Percentiles rank a stretch among this genome's conserved stretches.
Conservation (phyloP, 768 basidiomycete species). For the Podaxis sp. region DNA sequence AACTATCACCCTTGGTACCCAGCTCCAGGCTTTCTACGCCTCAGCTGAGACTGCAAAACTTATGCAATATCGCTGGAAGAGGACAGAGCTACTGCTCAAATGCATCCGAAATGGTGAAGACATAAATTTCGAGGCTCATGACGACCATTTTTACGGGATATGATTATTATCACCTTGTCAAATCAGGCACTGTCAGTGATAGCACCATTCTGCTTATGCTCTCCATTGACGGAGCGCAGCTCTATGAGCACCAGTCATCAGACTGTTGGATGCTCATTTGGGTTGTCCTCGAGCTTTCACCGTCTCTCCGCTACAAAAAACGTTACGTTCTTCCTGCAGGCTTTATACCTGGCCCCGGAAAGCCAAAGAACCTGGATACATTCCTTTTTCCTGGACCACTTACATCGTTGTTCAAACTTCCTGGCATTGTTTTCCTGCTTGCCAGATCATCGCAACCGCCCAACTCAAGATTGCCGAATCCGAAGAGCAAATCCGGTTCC, state of each 20-base stretch:
- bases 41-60: neutral
- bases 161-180: slow-evolving; percentile 24
- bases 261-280: slow-evolving; percentile 33
- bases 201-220: slow-evolving; percentile 31
- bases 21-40: slow-evolving; percentile 37
- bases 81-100: neutral
- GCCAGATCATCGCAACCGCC: too few species aligned
- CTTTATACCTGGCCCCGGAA: slow-evolving; percentile 30
- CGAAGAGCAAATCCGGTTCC: too few species aligned
- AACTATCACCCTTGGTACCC: slow-evolving; percentile 43
- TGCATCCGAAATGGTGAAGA: neutral
- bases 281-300: slow-evolving; percentile 26
- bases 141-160: slow-evolving; percentile 29
- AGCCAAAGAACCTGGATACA: slow-evolving; percentile 31
- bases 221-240: slow-evolving; percentile 39
- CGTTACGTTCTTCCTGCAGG: slow-evolving; percentile 22
- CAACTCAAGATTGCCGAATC: too few species aligned
- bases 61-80: neutral
- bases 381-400: slow-evolving; percentile 35
- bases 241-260: slow-evolving; percentile 35
- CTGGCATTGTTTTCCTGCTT: too few species aligned
- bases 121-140: slow-evolving; percentile 16
- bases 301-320: slow-evolving; percentile 28
- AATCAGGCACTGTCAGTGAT: slow-evolving; percentile 22
- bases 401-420: too few species aligned